Evolutionary conservation across 2,329 filamentous ascomycete species (phyloP).

Genomic region (Trichoderma sp.): DNA sequence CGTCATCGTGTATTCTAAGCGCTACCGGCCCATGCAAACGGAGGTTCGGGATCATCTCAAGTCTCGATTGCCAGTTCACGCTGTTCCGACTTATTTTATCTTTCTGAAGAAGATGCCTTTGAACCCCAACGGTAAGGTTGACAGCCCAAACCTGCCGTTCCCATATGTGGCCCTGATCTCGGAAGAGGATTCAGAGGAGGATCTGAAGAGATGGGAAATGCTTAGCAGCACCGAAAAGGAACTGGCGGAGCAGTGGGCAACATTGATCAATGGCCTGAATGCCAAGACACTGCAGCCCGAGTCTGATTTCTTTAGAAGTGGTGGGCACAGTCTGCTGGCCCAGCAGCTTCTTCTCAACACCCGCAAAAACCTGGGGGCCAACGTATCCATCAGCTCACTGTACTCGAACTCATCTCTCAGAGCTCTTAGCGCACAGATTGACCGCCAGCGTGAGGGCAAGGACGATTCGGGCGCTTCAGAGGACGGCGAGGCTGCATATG

Average conservation of each 20-base stretch:
- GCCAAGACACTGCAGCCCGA: conserved; percentile 57
- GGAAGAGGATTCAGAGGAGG: conserved; percentile 35
- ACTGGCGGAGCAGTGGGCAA: conserved; percentile 61
- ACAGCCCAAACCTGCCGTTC: conserved; percentile 74
- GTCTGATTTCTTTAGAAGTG: conserved; percentile 38
- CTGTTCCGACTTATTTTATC: conserved; percentile 36
- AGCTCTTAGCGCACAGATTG: conserved; percentile 31
- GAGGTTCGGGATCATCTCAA: conserved; percentile 64
- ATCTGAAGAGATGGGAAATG: conserved; percentile 51
- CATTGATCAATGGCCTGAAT: conserved; percentile 64
- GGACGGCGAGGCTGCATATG: conserved; percentile 50
- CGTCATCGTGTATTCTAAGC: conserved; percentile 41
- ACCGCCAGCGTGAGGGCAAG: conserved; percentile 29
- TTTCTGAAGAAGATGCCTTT: conserved; percentile 49
- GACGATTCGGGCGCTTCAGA: conserved; percentile 28
- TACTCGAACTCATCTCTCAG: conserved; percentile 32
- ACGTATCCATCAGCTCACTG: conserved; percentile 33
- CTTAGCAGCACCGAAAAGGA: conserved; percentile 39
- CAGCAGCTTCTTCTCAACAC: conserved; percentile 68
- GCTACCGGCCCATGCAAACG: conserved; percentile 45
- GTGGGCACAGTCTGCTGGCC: conserved; percentile 54
- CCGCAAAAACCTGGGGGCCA: conserved; percentile 29
- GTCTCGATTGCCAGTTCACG: conserved; percentile 46
- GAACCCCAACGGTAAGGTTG: conserved; percentile 74
- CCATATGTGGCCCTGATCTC: conserved; percentile 67